Base-by-base conservation (phyloP, 140 eudicot species). In the Cichorium intybus region DNA sequence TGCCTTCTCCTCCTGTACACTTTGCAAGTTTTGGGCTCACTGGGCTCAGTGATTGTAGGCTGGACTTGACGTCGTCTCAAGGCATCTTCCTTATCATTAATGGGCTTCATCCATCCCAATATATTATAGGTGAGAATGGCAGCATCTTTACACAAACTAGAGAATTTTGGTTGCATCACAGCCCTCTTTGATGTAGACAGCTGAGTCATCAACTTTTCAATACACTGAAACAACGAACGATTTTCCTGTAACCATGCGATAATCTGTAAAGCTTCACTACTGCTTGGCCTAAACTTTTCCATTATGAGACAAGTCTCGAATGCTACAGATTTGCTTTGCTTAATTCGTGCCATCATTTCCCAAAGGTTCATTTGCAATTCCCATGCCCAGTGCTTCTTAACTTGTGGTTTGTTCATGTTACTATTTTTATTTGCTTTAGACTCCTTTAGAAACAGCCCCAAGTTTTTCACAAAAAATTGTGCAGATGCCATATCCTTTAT, bases 71-170 rank as follows among this genome's bases (percentile, higher is more conserved):
- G n/a, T n/a, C n/a, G n/a, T n/a, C n/a, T n/a, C n/a, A n/a, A n/a
- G n/a, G n/a, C n/a, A n/a, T n/a, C n/a, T n/a, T n/a, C n/a, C n/a
- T n/a, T n/a, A n/a, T n/a, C n/a, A n/a, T n/a, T n/a, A n/a, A 0
- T 43, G 49, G 20, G 47, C 43, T 41, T 15, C 57, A 37, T 20
- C 49, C 37, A 49, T 15, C 28, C 56, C 53, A 71, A 7, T 29
- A 27, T 26, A 35, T 24, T 71, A 45, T 71, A 50, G 5, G 62
- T 71, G 24, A 61, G 17, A 61, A 37, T 14, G 12, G 52, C 23
- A 24, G 70, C 63, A 33, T 71, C 76, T 4, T 47, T 63, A 37
- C 49, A 51, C 70, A 71, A 20, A 16, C 63, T 51, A 10, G 31
- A 8, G 61, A 50, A 71, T 1, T 7, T 20, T 24, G 54, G 26